A percentile compares a stretch with the other conserved stretches of the same genome.
Evolutionary conservation across 306 rosid genomes (phyloP).

Genomic region (Adenanthera pavonina): DNA sequence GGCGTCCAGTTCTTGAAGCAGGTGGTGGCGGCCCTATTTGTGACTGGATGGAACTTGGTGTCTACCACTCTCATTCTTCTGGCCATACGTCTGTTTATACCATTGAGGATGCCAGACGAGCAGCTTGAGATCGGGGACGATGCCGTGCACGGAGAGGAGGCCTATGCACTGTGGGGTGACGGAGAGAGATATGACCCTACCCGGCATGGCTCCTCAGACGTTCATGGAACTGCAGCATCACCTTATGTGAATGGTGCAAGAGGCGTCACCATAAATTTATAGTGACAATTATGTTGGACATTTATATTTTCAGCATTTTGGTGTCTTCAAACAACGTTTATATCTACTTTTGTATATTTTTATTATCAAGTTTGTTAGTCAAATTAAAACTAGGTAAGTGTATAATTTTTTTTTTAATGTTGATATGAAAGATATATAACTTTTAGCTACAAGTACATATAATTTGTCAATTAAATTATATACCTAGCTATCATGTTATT

Average conservation of each 20-base stretch:
- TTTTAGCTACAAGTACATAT: no score
- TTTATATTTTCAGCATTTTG: neutral
- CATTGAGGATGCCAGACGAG: constrained; percentile 88
- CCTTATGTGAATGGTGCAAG: constrained; percentile 91
- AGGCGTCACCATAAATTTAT: constrained; percentile 82
- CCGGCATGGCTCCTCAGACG: constrained; percentile 57
- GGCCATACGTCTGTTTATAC: constrained; percentile 65
- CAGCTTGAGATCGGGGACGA: constrained; percentile 86
- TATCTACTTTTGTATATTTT: no score
- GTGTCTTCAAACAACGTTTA: neutral
- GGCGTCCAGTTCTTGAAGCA: constrained; percentile 78
- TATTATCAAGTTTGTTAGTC: no score
- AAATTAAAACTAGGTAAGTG: no score
- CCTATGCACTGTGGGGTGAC: constrained; percentile 98
- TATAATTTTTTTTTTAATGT: no score
- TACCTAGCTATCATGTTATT: no score
- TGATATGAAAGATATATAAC: no score
- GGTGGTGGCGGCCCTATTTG: constrained; percentile 70
- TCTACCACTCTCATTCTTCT: constrained; percentile 84
- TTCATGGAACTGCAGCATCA: constrained; percentile 45
- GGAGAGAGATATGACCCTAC: constrained; percentile 92
- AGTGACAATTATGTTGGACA: neutral
- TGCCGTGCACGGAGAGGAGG: constrained; percentile 96
- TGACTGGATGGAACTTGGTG: constrained; percentile 84
- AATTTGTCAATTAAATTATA: no score